Evolutionary conservation across 371 early-diverging fungal species (phyloP).

Genomic region (Chytridiales sp.): DNA sequence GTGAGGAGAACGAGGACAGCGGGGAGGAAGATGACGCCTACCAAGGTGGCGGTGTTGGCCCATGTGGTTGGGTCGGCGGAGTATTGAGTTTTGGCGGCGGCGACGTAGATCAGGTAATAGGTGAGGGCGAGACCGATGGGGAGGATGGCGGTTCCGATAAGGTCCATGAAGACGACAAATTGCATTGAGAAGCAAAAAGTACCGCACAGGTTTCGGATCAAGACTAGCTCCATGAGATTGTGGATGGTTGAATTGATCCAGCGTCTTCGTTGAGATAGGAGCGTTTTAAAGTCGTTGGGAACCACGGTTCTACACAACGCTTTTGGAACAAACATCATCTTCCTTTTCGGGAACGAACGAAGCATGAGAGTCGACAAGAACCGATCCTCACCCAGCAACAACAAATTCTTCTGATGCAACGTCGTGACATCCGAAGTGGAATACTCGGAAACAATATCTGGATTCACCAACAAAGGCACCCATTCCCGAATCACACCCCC

Average conservation of each 20-base stretch:
- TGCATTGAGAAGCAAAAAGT: conserved; percentile 98
- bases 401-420: conserved; percentile 95
- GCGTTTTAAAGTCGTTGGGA: conserved; percentile 84
- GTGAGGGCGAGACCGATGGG: conserved; percentile 93
- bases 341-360: conserved; percentile 88
- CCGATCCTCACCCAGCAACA: conserved; percentile 97
- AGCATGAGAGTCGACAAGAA: conserved; percentile 97
- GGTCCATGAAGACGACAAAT: conserved; percentile 98
- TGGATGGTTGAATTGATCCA: conserved; percentile 99
- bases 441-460: conserved; percentile 89
- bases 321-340: conserved; percentile 91
- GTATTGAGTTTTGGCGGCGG: conserved; percentile 15
- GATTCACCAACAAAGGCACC: conserved; percentile 81
- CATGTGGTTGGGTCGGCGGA: conserved; percentile 1
- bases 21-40: conserved; percentile 1
- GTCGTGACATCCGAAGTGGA: conserved; percentile 92
- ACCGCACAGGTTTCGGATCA: conserved; percentile 91
- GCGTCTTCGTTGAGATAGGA: conserved; percentile 91
- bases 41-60: not conserved
- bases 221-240: conserved; percentile 88
- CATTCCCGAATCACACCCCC: conserved; percentile 16
- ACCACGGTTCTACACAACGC: conserved; percentile 93
- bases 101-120: conserved; percentile 66
- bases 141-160: conserved; percentile 54
- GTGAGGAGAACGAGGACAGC: conserved; percentile 22